phyloP scores from a whole-genome alignment of 257 asterid genomes.

The Gentiana straminea region DNA sequence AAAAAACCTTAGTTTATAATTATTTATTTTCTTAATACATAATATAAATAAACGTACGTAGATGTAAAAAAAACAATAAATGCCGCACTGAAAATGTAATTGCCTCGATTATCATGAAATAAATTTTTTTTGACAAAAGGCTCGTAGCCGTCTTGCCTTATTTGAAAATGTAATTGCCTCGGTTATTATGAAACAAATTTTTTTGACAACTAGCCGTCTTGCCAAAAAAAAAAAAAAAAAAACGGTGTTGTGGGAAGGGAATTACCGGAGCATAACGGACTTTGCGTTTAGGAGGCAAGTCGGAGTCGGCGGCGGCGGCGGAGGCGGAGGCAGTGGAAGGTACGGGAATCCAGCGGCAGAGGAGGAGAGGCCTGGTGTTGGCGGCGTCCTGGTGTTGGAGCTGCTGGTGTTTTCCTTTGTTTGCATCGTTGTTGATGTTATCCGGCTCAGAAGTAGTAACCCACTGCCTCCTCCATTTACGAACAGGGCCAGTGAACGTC shows the following conservation, averaged over 20 bases:
- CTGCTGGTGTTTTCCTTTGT: constrained; percentile 6
- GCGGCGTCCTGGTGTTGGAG: constrained; percentile 21
- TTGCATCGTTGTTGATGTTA: constrained; percentile 2
- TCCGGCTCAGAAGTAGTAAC: constrained; percentile 28
- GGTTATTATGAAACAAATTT: too few species aligned
- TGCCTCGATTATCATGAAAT: too few species aligned
- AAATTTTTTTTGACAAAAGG: too few species aligned
- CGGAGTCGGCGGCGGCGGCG: constrained; percentile 23
- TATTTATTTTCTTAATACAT: too few species aligned
- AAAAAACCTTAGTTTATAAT: too few species aligned
- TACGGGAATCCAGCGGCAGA: constrained; percentile 80
- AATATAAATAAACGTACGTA: too few species aligned
- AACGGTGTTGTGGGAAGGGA: not conserved
- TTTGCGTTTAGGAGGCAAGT: constrained; percentile 45
- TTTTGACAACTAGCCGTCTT: too few species aligned
- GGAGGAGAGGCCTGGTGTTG: constrained; percentile 24
- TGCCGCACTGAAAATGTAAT: too few species aligned
- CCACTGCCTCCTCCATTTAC: constrained; percentile 91
- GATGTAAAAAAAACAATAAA: too few species aligned
- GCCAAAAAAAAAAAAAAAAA: too few species aligned
- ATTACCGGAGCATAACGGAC: constrained; percentile 71
- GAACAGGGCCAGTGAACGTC: constrained; percentile 65
- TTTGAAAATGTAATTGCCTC: too few species aligned
- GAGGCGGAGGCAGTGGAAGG: constrained; percentile 12
- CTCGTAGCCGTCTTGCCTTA: too few species aligned